phyloP scores from a whole-genome alignment of 768 basidiomycete species.

The Inosperma sp. region DNA sequence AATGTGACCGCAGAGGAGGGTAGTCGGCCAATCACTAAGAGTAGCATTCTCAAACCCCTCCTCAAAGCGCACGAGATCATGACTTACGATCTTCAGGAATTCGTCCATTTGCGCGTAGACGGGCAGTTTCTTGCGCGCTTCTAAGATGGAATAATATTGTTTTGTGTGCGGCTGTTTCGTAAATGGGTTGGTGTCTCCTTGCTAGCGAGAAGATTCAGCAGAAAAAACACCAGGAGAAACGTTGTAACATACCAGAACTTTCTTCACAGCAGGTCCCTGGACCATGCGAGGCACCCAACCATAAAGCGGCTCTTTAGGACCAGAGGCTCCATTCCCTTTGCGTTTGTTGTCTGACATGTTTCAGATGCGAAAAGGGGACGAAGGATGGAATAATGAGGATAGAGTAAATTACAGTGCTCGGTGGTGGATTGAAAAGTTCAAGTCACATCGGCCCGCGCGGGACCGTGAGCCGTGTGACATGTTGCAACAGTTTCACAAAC shows the following conservation, averaged over 20 bases:
- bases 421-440: too few relatives aligned
- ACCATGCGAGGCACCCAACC: slow-evolving; percentile 74
- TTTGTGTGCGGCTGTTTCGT: slow-evolving; percentile 71
- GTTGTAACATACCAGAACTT: slow-evolving; percentile 56
- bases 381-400: too few relatives aligned
- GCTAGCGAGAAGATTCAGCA: slow-evolving; percentile 4
- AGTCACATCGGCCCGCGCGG: too few relatives aligned
- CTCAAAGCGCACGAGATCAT: slow-evolving; percentile 26
- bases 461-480: too few relatives aligned
- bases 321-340: too few relatives aligned
- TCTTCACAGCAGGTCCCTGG: slow-evolving; percentile 56
- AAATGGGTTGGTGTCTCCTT: slow-evolving; percentile 74
- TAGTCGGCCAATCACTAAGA: slow-evolving; percentile 37
- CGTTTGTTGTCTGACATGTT: too few relatives aligned
- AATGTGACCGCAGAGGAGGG: neutral
- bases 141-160: slow-evolving; percentile 84
- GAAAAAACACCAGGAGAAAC: neutral
- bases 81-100: slow-evolving; percentile 81
- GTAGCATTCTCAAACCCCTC: slow-evolving; percentile 44
- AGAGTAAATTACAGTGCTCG: too few relatives aligned
- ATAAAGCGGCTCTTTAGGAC: slow-evolving; percentile 54
- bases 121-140: slow-evolving; percentile 80
- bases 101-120: slow-evolving; percentile 92
- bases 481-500: too few relatives aligned
- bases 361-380: too few relatives aligned